Evolutionary conservation across 768 basidiomycete species (phyloP), one percentile per base, ranked within the genome.

Genomic region (Leccinum longicurvipes): DNA sequence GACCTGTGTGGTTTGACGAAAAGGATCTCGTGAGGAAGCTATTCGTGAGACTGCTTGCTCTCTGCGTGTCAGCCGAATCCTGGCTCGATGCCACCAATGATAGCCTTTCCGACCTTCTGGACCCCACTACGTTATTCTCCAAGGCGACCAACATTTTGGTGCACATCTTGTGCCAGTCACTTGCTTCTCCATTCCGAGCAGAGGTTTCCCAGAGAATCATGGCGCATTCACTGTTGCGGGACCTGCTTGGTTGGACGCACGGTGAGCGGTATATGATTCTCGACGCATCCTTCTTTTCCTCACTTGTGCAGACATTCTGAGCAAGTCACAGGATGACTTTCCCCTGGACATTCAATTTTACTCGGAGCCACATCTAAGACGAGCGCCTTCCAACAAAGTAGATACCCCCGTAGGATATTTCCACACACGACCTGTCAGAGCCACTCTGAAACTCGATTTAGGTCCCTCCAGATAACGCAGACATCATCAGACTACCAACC

Each of bases 51-150:
- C 64, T 89, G 42, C 63, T 87, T 11, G 77, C 77, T 36, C 74
- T 89, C 28, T 82, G 80, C 63, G 66, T 75, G 51, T 76, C 77
- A 1, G 72, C 88, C 32, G 85, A 86, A 57, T 67, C 77, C 29
- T 90, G 88, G 84, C 65, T 77, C 31, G 80, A 81, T 50, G 73
- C 72, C n/a, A 72, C 75, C 42, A 72, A 74, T 21, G 59, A 68
- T n/a, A 62, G 58, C 23, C 68, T 76, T 47, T 74, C 74, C 21
- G 77, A 66, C 15, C 65, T 78, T 44, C 70, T 75, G 25, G 73
- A 76, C 12, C 86, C 89, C 0, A 65, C 64, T 4, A 68, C 72
- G 3, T 67, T 91, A 60, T 81, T 77, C 63, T 71, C 76, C 31
- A 79, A 75, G 56, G 76, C 80, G 3, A 69, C 77, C 19, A 62